These are phyloP conservation scores for Suhomyces choctaworum DNA, from an alignment of 1,139 yeast species.

Conservation along the genomic window DNA sequence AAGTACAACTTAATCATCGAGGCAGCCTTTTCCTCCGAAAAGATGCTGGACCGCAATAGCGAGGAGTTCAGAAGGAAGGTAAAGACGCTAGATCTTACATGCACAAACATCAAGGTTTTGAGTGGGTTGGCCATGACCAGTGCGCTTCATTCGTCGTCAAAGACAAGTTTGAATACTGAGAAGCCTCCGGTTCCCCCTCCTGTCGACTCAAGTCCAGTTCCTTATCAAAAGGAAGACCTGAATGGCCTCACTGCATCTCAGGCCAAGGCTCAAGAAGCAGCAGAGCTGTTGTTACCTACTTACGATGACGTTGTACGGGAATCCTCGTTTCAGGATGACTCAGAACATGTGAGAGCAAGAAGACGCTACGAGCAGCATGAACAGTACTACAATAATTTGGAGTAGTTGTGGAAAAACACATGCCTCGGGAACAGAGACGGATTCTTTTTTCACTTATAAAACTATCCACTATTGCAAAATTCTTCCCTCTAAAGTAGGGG, in stretches of 20 bases:
- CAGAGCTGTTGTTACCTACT: slow-evolving; percentile 11
- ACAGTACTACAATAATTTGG: slow-evolving; percentile 31
- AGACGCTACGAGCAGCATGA: slow-evolving; percentile 41
- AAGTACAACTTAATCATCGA: slow-evolving; percentile 44
- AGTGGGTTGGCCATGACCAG: slow-evolving; percentile 41
- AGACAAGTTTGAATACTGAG: slow-evolving; percentile 6
- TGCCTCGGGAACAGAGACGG: too few species aligned
- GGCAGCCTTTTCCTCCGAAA: slow-evolving; percentile 46
- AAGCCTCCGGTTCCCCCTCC: background rate
- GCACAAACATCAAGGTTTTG: slow-evolving; percentile 40
- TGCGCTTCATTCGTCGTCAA: slow-evolving; percentile 12
- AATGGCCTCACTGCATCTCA: background rate
- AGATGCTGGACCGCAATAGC: slow-evolving; percentile 24
- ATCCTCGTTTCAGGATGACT: slow-evolving; percentile 14
- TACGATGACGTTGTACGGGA: slow-evolving; percentile 16
- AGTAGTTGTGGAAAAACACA: too few species aligned
- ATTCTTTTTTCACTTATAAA: too few species aligned
- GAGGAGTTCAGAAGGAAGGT: slow-evolving; percentile 24
- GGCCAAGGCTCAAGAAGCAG: slow-evolving; percentile 1
- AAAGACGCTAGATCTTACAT: slow-evolving; percentile 33
- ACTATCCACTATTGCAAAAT: too few species aligned
- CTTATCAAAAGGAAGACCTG: background rate
- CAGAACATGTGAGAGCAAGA: slow-evolving; percentile 25
- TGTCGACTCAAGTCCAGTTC: background rate
- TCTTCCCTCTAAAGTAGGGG: too few species aligned